A percentile compares a stretch with the other conserved stretches of the same genome.
These are phyloP conservation scores for Aspergillus oerlinghausenensis DNA, from an alignment of 2,329 filamentous ascomycete species.

Conservation along the genomic window DNA sequence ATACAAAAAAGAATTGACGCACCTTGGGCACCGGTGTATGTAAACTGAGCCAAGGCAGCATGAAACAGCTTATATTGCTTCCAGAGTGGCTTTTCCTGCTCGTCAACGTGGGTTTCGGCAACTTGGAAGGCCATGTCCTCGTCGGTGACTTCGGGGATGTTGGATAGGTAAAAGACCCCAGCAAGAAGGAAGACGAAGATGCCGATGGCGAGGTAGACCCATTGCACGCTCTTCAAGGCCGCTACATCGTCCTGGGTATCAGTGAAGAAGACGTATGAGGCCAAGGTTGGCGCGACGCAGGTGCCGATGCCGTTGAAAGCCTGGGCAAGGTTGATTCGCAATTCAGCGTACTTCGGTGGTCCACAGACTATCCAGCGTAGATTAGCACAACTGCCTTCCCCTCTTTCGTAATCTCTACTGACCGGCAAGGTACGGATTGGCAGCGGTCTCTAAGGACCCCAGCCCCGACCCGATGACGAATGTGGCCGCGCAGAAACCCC, in stretches of 20 bases:
- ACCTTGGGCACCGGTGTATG: conserved; percentile 73
- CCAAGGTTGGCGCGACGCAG: conserved; percentile 68
- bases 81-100: conserved; percentile 56
- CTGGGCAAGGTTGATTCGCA: conserved; percentile 72
- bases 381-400: conserved; percentile 26
- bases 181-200: conserved; percentile 66
- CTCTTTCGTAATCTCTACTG: conserved; percentile 2
- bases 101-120: conserved; percentile 50
- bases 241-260: conserved; percentile 53
- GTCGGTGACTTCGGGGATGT: conserved; percentile 69
- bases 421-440: conserved; percentile 69
- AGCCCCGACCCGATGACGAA: conserved; percentile 72
- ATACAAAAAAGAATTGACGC: not conserved
- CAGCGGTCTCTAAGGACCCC: conserved; percentile 70
- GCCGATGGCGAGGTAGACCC: conserved; percentile 76
- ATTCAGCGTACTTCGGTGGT: conserved; percentile 68
- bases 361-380: conserved; percentile 58
- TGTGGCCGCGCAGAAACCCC: conserved; percentile 65
- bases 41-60: conserved; percentile 71
- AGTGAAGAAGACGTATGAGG: conserved; percentile 69
- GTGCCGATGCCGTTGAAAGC: conserved; percentile 73
- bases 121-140: conserved; percentile 64
- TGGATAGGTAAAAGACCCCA: conserved; percentile 60
- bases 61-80: conserved; percentile 75
- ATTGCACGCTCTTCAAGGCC: conserved; percentile 66